Evolutionary conservation across 1,284 basidiomycete species (phyloP).

Genomic region (Gastroboletus turbinatus): DNA sequence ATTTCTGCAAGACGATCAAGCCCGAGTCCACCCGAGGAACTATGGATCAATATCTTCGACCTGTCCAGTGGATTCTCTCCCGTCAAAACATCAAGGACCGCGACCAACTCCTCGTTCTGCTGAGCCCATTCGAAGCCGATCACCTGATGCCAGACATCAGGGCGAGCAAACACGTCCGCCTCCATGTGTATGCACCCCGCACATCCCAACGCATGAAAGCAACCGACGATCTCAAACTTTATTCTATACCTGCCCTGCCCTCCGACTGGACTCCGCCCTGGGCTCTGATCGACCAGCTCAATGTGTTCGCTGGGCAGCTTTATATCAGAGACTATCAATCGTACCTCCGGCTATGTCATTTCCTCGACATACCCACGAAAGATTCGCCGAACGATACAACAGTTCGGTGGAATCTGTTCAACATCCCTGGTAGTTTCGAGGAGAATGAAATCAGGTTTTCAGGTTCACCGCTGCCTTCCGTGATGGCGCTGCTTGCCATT

Average conservation of each 20-base stretch:
- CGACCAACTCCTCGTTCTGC: constrained; percentile 26
- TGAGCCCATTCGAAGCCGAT: constrained; percentile 46
- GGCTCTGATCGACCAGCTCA: constrained; percentile 1
- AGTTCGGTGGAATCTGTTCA: background rate
- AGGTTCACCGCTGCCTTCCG: background rate
- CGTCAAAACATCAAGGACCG: background rate
- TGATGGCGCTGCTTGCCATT: background rate
- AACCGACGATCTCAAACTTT: constrained; percentile 39
- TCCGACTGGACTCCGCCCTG: background rate
- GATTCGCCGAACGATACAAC: background rate
- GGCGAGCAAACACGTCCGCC: constrained; percentile 24
- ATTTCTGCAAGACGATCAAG: constrained; percentile 15
- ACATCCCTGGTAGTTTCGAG: background rate
- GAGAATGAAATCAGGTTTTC: background rate
- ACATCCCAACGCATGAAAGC: constrained; percentile 34
- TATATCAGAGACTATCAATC: background rate
- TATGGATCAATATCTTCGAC: constrained; percentile 35
- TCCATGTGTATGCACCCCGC: constrained; percentile 44
- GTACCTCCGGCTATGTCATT: constrained; percentile 22
- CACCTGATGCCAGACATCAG: constrained; percentile 39
- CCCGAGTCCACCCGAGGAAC: background rate
- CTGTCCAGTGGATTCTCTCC: constrained; percentile 44
- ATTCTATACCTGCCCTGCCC: constrained; percentile 30
- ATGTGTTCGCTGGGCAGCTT: background rate
- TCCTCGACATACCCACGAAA: background rate